These are phyloP conservation scores for Ammopiptanthus mongolicus DNA, from an alignment of 306 rosid genomes.

Conservation along the genomic window DNA sequence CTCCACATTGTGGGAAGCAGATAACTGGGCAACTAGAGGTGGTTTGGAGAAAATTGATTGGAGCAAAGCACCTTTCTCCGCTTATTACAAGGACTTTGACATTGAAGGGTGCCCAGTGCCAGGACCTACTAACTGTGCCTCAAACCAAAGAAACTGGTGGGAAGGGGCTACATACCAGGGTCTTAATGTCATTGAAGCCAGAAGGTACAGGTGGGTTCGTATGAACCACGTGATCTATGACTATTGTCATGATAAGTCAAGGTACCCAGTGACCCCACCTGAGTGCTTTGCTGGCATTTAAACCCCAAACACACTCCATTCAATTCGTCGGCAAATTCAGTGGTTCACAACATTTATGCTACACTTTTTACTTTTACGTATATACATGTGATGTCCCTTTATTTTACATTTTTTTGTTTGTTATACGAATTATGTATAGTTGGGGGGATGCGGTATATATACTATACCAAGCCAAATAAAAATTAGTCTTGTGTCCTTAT, in stretches of 20 bases:
- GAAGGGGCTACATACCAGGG: constrained; percentile 53
- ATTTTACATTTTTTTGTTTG: background rate
- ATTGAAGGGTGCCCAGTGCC: constrained; percentile 82
- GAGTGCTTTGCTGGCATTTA: constrained; percentile 67
- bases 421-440: background rate
- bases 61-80: constrained; percentile 79
- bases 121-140: constrained; percentile 55
- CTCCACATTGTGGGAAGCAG: constrained; percentile 92
- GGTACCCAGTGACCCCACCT: constrained; percentile 58
- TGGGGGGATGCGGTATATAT: background rate
- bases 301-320: background rate
- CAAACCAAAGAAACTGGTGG: constrained; percentile 84
- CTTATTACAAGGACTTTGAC: constrained; percentile 83
- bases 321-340: background rate
- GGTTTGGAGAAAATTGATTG: constrained; percentile 91
- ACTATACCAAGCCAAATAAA: background rate
- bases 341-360: constrained; percentile 10
- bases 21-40: constrained; percentile 94
- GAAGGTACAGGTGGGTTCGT: constrained; percentile 84
- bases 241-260: constrained; percentile 72
- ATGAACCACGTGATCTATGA: constrained; percentile 78
- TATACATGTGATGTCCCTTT: background rate
- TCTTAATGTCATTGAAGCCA: constrained; percentile 47
- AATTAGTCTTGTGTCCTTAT: background rate
- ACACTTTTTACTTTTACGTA: background rate